Percentiles rank a stretch among this genome's conserved stretches.
phyloP scores from a whole-genome alignment of 805 yeast genomes.

The Starmerella davenportii region DNA sequence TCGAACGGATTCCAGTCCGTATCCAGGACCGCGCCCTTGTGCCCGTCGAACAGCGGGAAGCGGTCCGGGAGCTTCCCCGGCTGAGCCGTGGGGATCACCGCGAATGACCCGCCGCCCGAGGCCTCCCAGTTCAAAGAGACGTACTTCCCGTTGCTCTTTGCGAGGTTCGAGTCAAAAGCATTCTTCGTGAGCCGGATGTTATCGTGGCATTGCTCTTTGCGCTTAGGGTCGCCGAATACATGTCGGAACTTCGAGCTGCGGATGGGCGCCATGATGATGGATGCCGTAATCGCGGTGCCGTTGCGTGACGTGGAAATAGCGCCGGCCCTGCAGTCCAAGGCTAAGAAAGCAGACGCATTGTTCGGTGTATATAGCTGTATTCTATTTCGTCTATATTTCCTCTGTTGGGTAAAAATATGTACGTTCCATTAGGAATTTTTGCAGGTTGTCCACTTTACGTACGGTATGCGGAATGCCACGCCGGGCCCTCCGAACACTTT shows the following conservation, averaged over 20 bases:
- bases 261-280: conserved; percentile 32
- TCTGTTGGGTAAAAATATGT: too few species aligned
- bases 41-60: conserved; percentile 88
- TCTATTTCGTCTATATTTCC: too few species aligned
- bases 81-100: conserved; percentile 71
- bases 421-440: too few species aligned
- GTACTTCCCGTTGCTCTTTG: conserved; percentile 72
- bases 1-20: conserved; percentile 91
- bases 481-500: too few species aligned
- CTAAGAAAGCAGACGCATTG: too few species aligned
- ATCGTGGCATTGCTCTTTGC: conserved; percentile 54
- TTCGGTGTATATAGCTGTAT: too few species aligned
- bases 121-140: conserved; percentile 82
- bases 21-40: conserved; percentile 85
- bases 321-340: too few species aligned
- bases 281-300: too few species aligned
- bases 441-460: too few species aligned
- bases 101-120: conserved; percentile 96
- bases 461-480: too few species aligned
- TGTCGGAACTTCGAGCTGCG: conserved; percentile 95
- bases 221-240: conserved; percentile 77
- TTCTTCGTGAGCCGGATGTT: conserved; percentile 43
- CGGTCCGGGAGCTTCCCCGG: conserved; percentile 87
- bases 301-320: too few species aligned
- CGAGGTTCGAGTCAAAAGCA: conserved; percentile 90